Conservation (phyloP, 169 alveolate genomes). For the Plasmodium coatneyi region DNA sequence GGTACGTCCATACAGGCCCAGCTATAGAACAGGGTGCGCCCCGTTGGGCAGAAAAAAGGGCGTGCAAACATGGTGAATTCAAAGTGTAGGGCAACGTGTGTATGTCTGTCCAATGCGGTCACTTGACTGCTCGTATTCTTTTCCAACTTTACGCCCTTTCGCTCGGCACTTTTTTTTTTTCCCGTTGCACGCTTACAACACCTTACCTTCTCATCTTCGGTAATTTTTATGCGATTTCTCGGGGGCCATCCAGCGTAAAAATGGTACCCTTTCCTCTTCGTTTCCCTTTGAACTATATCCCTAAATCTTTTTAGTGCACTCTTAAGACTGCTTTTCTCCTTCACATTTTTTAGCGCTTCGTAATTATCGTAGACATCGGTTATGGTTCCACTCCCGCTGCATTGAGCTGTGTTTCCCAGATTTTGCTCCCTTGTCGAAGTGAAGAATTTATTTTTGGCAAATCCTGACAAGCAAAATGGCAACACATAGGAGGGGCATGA, state of each 20-base stretch:
- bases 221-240: conserved; percentile 52
- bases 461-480: not conserved
- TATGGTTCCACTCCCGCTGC: not conserved
- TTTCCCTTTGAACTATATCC: conserved; percentile 73
- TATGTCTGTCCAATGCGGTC: not conserved
- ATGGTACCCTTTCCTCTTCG: conserved; percentile 61
- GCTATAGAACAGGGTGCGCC: not conserved
- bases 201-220: conserved; percentile 72
- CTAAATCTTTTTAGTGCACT: conserved; percentile 66
- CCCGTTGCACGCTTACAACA: not conserved
- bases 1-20: conserved; percentile 61
- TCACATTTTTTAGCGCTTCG: conserved; percentile 45
- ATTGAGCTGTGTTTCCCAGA: not conserved
- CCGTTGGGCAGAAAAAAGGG: not conserved
- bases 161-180: not conserved
- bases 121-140: not conserved
- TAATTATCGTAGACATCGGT: conserved; percentile 40
- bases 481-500: not conserved
- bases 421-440: conserved; percentile 12
- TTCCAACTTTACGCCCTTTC: not conserved
- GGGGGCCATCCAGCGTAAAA: conserved; percentile 76
- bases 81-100: not conserved
- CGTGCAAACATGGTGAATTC: not conserved
- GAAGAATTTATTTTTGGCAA: not conserved
- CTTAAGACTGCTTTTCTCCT: conserved; percentile 27